phyloP scores from a whole-genome alignment of 257 asterid species.

The Solanum arcanum region DNA sequence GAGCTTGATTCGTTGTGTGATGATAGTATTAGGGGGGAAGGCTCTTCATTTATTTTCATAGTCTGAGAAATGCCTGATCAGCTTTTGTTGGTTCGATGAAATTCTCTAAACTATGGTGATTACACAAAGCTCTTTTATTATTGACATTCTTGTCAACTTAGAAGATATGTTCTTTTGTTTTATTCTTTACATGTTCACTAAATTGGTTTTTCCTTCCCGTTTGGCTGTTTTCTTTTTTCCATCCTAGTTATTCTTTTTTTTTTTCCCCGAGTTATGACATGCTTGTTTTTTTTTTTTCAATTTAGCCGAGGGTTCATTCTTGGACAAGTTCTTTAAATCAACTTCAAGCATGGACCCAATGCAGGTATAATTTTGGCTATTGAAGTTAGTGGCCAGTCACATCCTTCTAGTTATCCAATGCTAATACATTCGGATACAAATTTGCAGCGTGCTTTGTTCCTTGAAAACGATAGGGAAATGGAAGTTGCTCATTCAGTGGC shows the following conservation, averaged over 20 bases:
- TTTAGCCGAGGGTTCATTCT: constrained; percentile 72
- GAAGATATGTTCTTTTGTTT: neutral
- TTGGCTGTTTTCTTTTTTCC: neutral
- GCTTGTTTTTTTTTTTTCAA: neutral
- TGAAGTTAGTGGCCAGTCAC: neutral
- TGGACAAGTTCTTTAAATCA: constrained; percentile 73
- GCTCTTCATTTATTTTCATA: neutral
- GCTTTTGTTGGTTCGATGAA: neutral
- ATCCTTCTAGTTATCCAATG: neutral
- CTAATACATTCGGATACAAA: neutral
- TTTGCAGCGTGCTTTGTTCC: constrained; percentile 79
- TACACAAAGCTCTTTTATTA: neutral
- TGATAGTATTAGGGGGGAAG: neutral
- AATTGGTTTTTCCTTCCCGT: neutral
- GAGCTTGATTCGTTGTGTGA: neutral
- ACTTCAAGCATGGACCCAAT: constrained; percentile 66
- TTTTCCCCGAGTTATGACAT: neutral
- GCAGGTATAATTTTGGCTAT: constrained; percentile 35
- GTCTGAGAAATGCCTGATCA: neutral
- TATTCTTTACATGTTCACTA: neutral
- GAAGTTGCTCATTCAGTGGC: constrained; percentile 96
- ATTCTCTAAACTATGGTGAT: neutral
- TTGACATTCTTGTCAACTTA: neutral
- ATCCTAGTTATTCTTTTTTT: neutral
- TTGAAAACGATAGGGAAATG: constrained; percentile 85